These are phyloP conservation scores for Pleomassaria siparia DNA, from an alignment of 2,329 filamentous ascomycete species.

Conservation along the genomic window DNA sequence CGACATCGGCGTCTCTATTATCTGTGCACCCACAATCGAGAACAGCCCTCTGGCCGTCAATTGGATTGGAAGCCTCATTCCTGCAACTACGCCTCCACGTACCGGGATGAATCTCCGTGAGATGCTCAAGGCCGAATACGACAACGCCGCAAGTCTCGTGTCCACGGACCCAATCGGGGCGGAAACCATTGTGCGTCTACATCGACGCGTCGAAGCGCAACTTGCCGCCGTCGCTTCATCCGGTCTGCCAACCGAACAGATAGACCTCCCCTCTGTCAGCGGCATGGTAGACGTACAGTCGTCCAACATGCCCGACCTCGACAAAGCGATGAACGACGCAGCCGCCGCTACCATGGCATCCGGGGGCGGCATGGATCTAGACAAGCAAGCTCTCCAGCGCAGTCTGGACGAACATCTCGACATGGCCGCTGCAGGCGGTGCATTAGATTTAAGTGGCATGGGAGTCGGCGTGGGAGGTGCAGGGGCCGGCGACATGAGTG, in stretches of 20 bases:
- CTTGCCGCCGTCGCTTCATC: constrained; percentile 43
- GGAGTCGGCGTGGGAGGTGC: constrained; percentile 24
- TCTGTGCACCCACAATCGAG: constrained; percentile 63
- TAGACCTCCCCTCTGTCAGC: constrained; percentile 32
- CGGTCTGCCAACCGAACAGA: constrained; percentile 24
- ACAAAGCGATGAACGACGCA: constrained; percentile 40
- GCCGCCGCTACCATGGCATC: constrained; percentile 33
- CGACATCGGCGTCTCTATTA: constrained; percentile 68
- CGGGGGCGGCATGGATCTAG: constrained; percentile 27
- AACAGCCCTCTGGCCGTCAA: constrained; percentile 39
- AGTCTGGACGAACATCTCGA: constrained; percentile 31
- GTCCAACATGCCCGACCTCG: constrained; percentile 30
- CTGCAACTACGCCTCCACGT: constrained; percentile 26
- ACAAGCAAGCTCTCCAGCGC: constrained; percentile 36
- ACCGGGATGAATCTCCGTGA: constrained; percentile 60
- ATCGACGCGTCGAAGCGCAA: constrained; percentile 67
- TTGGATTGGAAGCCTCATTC: constrained; percentile 34
- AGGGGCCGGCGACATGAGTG: constrained; percentile 24
- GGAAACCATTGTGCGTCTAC: constrained; percentile 64
- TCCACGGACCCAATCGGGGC: constrained; percentile 60
- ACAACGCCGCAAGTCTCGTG: constrained; percentile 59
- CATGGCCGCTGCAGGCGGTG: constrained; percentile 26
- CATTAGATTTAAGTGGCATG: constrained; percentile 26
- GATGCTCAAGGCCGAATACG: constrained; percentile 60
- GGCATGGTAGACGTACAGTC: constrained; percentile 29